Evolutionary conservation across 345 rosid genomes (phyloP).

Genomic region (Turnera subulata): DNA sequence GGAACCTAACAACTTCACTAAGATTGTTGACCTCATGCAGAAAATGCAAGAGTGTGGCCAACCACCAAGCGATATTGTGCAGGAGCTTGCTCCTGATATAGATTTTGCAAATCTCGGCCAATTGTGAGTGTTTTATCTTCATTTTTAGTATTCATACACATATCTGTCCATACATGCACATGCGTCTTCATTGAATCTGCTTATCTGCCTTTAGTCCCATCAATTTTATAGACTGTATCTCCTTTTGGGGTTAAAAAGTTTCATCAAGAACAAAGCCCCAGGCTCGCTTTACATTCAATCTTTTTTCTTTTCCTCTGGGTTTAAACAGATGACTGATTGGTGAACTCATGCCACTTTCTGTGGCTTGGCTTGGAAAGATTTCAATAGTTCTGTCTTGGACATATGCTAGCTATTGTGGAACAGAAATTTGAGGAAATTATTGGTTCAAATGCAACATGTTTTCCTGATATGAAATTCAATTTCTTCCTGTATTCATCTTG

Average conservation of each 20-base stretch:
- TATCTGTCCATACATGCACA: neutral
- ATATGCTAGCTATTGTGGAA: neutral
- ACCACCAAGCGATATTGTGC: conserved; percentile 90
- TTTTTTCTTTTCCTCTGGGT: too few relatives aligned
- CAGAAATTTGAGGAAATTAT: neutral
- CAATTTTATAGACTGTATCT: neutral
- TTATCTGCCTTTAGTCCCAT: neutral
- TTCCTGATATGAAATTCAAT: neutral
- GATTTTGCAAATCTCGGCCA: conserved; percentile 74
- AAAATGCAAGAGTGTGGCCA: conserved; percentile 99
- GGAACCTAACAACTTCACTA: conserved; percentile 66
- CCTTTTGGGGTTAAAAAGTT: neutral
- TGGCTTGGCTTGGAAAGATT: too few relatives aligned
- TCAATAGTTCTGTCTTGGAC: too few relatives aligned
- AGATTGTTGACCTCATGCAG: conserved; percentile 91
- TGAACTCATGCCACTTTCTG: too few relatives aligned
- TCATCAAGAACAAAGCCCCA: neutral
- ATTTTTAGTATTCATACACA: neutral
- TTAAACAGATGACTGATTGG: too few relatives aligned
- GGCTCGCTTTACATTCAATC: neutral
- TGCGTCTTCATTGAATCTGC: neutral
- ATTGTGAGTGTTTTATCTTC: conserved; percentile 50
- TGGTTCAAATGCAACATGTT: neutral
- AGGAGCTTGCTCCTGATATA: conserved; percentile 84
- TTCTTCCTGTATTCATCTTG: neutral